Conservation (phyloP, 163 green algal genomes). For the Volvox carteri region DNA sequence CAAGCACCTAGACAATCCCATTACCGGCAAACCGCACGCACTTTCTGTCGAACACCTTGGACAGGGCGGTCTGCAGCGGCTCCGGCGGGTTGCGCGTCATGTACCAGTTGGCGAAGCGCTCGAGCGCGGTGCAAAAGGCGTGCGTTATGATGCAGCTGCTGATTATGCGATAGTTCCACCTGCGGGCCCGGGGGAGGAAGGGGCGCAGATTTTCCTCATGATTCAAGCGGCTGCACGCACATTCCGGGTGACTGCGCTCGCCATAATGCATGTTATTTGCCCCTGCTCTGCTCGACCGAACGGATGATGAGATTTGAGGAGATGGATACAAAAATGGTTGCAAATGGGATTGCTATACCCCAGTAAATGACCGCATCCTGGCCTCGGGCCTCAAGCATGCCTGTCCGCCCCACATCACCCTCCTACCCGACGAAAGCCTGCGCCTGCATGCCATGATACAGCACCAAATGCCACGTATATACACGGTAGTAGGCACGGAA, state of each 20-base stretch:
- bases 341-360: no score
- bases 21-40: not conserved
- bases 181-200: not conserved
- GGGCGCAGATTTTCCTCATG: no score
- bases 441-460: constrained; percentile 65
- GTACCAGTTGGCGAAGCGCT: constrained; percentile 68
- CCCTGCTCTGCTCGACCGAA: no score
- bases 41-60: constrained; percentile 59
- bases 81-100: constrained; percentile 60
- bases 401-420: no score
- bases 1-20: not conserved
- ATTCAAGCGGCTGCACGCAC: no score
- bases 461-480: constrained; percentile 59
- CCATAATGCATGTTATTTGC: no score
- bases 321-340: no score
- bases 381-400: no score
- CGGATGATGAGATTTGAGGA: no score
- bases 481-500: constrained; percentile 75
- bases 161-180: constrained; percentile 60
- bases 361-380: no score
- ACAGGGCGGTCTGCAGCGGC: constrained; percentile 57
- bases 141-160: constrained; percentile 57
- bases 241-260: no score
- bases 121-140: constrained; percentile 57
- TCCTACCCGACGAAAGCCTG: constrained; percentile 57